Base-by-base conservation (phyloP, 768 basidiomycete species). In the Pleurotus pulmonarius region DNA sequence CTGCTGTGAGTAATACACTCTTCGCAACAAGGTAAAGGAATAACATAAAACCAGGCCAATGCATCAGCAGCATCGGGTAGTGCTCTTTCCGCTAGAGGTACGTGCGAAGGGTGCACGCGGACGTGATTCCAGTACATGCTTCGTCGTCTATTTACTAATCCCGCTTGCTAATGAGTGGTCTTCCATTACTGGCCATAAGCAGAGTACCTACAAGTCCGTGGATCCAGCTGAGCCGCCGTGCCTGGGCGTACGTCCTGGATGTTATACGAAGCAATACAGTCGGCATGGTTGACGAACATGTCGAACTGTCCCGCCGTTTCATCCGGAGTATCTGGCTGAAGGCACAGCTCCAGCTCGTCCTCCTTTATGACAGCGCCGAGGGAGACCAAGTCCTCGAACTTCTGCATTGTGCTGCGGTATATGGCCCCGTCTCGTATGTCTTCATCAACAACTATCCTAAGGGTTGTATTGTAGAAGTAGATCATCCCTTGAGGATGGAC, bases 41-140 rank as follows among this genome's bases (percentile, higher is more conserved):
- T 18, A 49, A 78, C 76, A 59, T 77, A 73, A 63, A 75, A 82
- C 74, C 78, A 82, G n/a, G 77, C 73, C 46, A 83, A 60, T 24
- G 79, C 75, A 57, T 84, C 81, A 18, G 69, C 67, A 2, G 79
- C 79, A 56, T 83, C 80, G 18, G 67, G 56, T 29, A 77, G 59
- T 0, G 78, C 81, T 22, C 70, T 68, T 16, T 61, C 49, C 15
- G 78, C 77, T 26, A 74, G 70, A 12, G 70, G 61, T 0, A 73
- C 65, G 61, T 83, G 81, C 4, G 70, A 67, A 4, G 81, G 79
- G 63, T 83, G 79, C 22, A 72, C 72, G 66, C 71, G 74, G 13
- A 84, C 58, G 53, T 73, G 79, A 54, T 77, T 81, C 80, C 79
- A 83, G 62, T 83, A 82, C 13, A 79, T 65, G 4, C 77, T 70